Evolutionary conservation across 2,329 filamentous ascomycete species (phyloP).

Genomic region (Cordyceps cicadae): DNA sequence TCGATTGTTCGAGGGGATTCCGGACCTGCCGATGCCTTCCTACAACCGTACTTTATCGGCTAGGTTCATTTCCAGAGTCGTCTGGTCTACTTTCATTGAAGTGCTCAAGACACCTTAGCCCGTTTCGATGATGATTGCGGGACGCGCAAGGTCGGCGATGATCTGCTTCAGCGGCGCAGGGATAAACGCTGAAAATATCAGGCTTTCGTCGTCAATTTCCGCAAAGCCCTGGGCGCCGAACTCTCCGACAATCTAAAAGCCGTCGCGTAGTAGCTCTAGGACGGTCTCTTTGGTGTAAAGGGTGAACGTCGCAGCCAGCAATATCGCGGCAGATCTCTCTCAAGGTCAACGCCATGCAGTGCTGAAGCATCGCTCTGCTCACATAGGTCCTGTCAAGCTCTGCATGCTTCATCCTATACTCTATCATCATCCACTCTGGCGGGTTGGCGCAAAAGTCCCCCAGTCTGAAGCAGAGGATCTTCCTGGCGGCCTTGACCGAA

Average conservation of each 20-base stretch:
- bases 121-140: slow-evolving; percentile 8
- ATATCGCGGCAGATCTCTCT: background rate
- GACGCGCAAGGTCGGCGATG: slow-evolving; percentile 16
- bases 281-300: slow-evolving; percentile 3
- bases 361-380: background rate
- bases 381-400: background rate
- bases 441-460: slow-evolving; percentile 7
- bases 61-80: background rate
- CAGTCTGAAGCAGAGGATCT: slow-evolving; percentile 8
- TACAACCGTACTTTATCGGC: background rate
- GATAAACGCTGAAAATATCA: slow-evolving; percentile 13
- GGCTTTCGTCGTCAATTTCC: slow-evolving; percentile 13
- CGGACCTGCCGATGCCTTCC: slow-evolving; percentile 1
- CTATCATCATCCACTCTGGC: background rate
- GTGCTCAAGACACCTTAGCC: background rate
- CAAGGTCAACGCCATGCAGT: background rate
- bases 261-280: background rate
- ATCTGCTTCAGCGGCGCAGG: slow-evolving; percentile 16
- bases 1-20: slow-evolving; percentile 13
- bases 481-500: background rate
- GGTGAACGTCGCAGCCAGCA: background rate
- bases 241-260: slow-evolving; percentile 12
- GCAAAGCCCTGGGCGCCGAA: slow-evolving; percentile 13
- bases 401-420: background rate
- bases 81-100: background rate